Base-by-base conservation (phyloP, 306 rosid species). In the Mimosa bimucronata region DNA sequence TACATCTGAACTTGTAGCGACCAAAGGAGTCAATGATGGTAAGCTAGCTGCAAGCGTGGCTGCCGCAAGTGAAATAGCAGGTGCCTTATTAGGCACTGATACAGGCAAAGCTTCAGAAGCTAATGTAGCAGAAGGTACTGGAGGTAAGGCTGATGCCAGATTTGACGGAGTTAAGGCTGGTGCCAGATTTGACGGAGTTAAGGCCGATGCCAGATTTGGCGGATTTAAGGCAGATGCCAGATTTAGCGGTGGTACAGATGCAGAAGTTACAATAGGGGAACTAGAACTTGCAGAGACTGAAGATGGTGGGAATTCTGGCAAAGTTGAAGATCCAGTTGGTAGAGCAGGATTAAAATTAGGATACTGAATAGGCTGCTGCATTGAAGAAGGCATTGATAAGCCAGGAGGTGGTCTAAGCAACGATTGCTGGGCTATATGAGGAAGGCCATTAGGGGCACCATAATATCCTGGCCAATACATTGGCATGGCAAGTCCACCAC, bases 381-480 rank as follows among this genome's bases (percentile, higher is more conserved):
- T 40, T 6, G 97, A 86, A 70, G 97, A 82, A 74, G 98, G 92
- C 90, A 94, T 86, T 6, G 96, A 53, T 80, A 94, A 82, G 76
- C 97, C 97, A 38, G 89, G 91, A 57, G 98, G 98, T n/a, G 97
- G 97, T 61, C 87, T 89, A 77, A 94, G 89, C 87, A 92, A 79
- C 65, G 97, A 80, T 80, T 91, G 98, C 74, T 91, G 98, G 50
- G 85, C 90, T 79, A 91, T 82, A 42, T 94, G 97, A 68, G 97
- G 95, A 81, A 94, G 94, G 57, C 91, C 98, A 84, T 84, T 91
- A 70, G 94, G 87, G 14, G 94, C 87, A 77, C 97, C 94, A 86
- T 94, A 94, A 77, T 91, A 94, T 89, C 98, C 98, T 89, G 86
- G 97, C 97, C 95, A 94, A 78, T 91, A 94, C 97, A 94, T 87